phyloP scores from a whole-genome alignment of 192 early-diverging fungal species.

The Rhizophagus sp. region DNA sequence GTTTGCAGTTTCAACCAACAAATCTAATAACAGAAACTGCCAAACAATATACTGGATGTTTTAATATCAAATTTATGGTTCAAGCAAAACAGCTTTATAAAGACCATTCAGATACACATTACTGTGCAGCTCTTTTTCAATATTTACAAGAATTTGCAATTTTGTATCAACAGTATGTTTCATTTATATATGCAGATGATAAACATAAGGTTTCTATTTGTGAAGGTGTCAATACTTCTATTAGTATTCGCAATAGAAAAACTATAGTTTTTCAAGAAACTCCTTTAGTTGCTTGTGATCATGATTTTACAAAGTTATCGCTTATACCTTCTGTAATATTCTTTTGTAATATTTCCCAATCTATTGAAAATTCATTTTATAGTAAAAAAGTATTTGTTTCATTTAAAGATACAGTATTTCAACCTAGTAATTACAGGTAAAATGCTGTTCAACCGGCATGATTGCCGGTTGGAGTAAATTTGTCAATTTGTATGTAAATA shows the following conservation, averaged over 20 bases:
- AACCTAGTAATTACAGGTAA: neutral
- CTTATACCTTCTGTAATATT: neutral
- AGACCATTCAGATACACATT: neutral
- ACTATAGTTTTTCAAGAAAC: conserved; percentile 2
- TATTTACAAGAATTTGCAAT: neutral
- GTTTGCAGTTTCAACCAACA: neutral
- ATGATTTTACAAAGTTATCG: neutral
- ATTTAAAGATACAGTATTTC: neutral
- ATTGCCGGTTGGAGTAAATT: too few species aligned
- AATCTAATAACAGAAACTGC: neutral
- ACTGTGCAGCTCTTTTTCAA: neutral
- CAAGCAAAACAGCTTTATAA: neutral
- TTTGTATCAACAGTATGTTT: neutral
- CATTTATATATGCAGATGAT: neutral
- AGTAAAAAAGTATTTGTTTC: too few species aligned
- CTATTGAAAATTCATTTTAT: too few species aligned
- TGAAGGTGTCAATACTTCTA: neutral
- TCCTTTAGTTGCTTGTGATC: neutral
- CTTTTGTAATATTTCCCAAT: too few species aligned
- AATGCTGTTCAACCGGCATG: too few species aligned
- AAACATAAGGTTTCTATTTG: neutral
- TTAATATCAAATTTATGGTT: conserved; percentile 2
- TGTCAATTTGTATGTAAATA: too few species aligned
- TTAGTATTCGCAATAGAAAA: neutral
- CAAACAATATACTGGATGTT: neutral